A percentile compares a stretch with the other conserved stretches of the same genome.
Conservation (phyloP, 345 rosid genomes). For the Odontarrhena argentea region DNA sequence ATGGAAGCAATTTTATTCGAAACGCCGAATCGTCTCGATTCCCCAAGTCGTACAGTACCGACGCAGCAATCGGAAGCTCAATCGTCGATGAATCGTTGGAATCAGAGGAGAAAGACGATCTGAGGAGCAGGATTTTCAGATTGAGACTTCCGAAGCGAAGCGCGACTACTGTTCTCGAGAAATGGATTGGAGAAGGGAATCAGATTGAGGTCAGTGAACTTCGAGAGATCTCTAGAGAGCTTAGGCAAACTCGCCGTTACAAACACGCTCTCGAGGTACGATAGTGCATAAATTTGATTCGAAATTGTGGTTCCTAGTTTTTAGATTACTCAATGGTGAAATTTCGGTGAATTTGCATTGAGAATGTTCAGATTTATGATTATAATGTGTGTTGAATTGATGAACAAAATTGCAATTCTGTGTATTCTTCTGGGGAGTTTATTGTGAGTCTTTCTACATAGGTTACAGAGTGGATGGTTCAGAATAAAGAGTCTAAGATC, state of each 20-base stretch:
- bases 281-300: neutral
- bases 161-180: constrained; percentile 67
- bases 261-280: constrained; percentile 95
- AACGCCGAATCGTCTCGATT: constrained; percentile 24
- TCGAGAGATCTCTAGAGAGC: constrained; percentile 74
- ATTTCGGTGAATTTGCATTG: constrained; percentile 8
- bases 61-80: constrained; percentile 37
- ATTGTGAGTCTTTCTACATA: constrained; percentile 38
- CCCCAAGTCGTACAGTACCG: constrained; percentile 30
- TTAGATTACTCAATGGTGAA: neutral
- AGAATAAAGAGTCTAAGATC: constrained; percentile 54
- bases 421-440: constrained; percentile 17
- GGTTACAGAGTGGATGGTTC: constrained; percentile 90
- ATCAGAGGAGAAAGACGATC: constrained; percentile 53
- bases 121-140: constrained; percentile 72
- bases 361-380: constrained; percentile 1
- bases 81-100: constrained; percentile 41
- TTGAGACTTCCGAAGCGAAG: constrained; percentile 85
- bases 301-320: neutral
- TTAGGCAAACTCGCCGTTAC: constrained; percentile 72
- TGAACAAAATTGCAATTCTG: constrained; percentile 12
- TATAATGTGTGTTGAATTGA: neutral
- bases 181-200: constrained; percentile 84
- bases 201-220: constrained; percentile 57
- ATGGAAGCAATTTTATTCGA: constrained; percentile 33